phyloP scores from a whole-genome alignment of 1,139 yeast genomes.

The Protomyces inouyei region DNA sequence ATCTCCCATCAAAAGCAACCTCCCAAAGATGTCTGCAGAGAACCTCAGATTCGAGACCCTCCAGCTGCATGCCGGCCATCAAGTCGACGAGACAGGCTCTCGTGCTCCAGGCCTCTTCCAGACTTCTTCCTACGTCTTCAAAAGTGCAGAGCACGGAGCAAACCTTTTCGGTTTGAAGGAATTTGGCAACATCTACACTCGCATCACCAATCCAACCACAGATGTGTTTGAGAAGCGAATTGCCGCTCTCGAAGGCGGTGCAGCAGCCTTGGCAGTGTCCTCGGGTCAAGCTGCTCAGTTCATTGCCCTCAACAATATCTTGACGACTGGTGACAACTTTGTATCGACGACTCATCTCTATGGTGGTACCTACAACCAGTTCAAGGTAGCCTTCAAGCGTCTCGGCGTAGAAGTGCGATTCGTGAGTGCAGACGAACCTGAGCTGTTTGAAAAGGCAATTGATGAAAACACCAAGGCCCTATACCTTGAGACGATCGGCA shows the following conservation, averaged over 20 bases:
- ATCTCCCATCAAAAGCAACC: not conserved
- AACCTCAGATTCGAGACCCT: conserved; percentile 61
- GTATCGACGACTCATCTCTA: conserved; percentile 82
- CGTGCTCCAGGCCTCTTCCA: conserved; percentile 88
- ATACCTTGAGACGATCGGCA: conserved; percentile 86
- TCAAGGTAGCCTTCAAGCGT: conserved; percentile 84
- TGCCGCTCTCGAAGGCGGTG: conserved; percentile 89
- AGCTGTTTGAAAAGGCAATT: conserved; percentile 42
- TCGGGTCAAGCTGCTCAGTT: conserved; percentile 97
- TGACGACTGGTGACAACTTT: conserved; percentile 69
- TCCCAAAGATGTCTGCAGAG: not conserved
- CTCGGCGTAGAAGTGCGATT: conserved; percentile 70
- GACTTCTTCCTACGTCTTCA: conserved; percentile 68
- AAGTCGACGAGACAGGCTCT: conserved; percentile 55
- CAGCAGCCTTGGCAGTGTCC: conserved; percentile 81
- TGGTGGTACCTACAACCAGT: conserved; percentile 95
- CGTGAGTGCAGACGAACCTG: conserved; percentile 40
- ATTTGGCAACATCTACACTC: conserved; percentile 78
- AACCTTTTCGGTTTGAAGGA: conserved; percentile 72
- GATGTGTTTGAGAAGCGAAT: conserved; percentile 87
- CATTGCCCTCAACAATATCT: conserved; percentile 41
- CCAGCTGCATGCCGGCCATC: conserved; percentile 90
- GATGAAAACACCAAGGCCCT: conserved; percentile 86
- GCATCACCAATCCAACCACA: conserved; percentile 88
- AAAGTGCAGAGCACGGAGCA: conserved; percentile 86